These are phyloP conservation scores for Amanita pseudoporphyria DNA, from an alignment of 768 basidiomycete species.

Conservation along the genomic window DNA sequence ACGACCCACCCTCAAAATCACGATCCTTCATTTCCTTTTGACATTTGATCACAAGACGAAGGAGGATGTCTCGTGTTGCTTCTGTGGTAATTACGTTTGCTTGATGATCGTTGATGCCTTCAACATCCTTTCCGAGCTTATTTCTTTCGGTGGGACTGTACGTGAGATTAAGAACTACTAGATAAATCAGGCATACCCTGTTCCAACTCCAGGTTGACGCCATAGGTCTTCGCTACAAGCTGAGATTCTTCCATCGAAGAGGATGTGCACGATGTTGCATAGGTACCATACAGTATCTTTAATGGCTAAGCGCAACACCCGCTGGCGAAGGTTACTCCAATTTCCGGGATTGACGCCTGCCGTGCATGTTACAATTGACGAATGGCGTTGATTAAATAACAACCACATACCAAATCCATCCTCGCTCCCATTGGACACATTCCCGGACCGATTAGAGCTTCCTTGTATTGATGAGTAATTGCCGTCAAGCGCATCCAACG, in stretches of 20 bases:
- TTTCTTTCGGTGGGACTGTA: neutral
- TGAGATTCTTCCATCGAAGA: constrained; percentile 9
- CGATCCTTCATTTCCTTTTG: neutral
- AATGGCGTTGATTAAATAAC: neutral
- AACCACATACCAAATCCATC: neutral
- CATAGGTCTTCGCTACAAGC: neutral
- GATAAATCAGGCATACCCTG: neutral
- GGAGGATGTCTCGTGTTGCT: constrained; percentile 10
- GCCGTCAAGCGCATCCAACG: neutral
- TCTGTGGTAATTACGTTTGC: constrained; percentile 2
- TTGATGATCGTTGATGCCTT: neutral
- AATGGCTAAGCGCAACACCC: constrained; percentile 29
- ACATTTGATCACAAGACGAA: constrained; percentile 11
- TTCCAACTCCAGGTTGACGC: neutral
- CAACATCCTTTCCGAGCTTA: neutral
- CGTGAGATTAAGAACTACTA: neutral
- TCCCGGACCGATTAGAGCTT: constrained; percentile 7
- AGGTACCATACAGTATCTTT: constrained; percentile 48
- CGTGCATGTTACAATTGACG: too few species aligned
- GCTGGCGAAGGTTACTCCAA: constrained; percentile 8
- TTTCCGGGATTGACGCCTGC: neutral
- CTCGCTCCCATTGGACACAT: too few species aligned
- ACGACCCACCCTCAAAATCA: neutral
- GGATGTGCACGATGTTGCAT: constrained; percentile 32
- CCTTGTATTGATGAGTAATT: neutral